Conservation (phyloP, 2,329 filamentous ascomycete species). For the Ascochyta rabiei region DNA sequence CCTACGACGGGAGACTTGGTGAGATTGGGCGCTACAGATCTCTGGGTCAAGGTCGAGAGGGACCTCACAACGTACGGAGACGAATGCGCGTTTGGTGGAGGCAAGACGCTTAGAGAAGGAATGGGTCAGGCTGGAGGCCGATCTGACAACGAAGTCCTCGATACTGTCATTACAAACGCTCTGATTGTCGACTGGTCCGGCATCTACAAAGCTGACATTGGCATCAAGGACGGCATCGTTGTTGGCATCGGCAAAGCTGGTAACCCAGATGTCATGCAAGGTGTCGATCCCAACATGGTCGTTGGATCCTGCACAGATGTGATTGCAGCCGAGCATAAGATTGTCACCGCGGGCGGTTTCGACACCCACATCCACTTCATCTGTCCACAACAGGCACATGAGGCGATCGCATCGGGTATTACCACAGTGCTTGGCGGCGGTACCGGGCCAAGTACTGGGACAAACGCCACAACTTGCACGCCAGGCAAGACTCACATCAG, state of each 20-base stretch:
- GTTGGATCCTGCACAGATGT: slow-evolving; percentile 91
- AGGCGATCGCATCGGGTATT: slow-evolving; percentile 82
- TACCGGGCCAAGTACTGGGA: slow-evolving; percentile 88
- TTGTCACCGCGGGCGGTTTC: slow-evolving; percentile 87
- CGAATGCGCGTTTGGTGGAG: slow-evolving; percentile 93
- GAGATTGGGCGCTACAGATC: slow-evolving; percentile 78
- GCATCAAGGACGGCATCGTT: slow-evolving; percentile 85
- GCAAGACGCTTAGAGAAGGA: slow-evolving; percentile 90
- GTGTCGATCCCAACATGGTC: slow-evolving; percentile 77
- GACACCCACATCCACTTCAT: slow-evolving; percentile 95
- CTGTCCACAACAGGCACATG: slow-evolving; percentile 87
- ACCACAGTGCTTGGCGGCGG: slow-evolving; percentile 92
- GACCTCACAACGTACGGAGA: slow-evolving; percentile 87
- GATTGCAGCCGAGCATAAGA: slow-evolving; percentile 86
- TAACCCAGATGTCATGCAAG: slow-evolving; percentile 96
- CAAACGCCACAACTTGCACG: slow-evolving; percentile 91
- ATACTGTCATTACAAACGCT: slow-evolving; percentile 88
- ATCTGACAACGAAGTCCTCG: slow-evolving; percentile 72
- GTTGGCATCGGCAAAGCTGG: slow-evolving; percentile 91
- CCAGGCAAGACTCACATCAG: slow-evolving; percentile 82
- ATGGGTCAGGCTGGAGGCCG: slow-evolving; percentile 92
- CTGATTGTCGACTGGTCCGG: slow-evolving; percentile 89
- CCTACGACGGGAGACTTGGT: slow-evolving; percentile 89
- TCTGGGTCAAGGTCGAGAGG: slow-evolving; percentile 90
- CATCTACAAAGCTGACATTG: slow-evolving; percentile 96